Evolutionary conservation across 805 yeast species (phyloP), one percentile per base, ranked within the genome.

Genomic region (Hemisphaericaspora nanyangensis): DNA sequence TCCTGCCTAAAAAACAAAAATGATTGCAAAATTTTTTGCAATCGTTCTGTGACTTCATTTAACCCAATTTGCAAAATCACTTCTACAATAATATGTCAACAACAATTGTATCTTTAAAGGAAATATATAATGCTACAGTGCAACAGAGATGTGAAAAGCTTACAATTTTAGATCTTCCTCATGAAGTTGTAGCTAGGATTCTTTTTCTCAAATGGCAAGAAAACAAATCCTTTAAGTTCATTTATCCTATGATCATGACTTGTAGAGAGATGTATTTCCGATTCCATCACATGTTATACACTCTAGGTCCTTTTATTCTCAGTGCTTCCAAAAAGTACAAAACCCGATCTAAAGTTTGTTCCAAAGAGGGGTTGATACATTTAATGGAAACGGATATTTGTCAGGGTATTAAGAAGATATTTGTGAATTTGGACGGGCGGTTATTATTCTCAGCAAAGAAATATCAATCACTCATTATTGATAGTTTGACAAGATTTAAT

Each of bases 271-370:
- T 49, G 12, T 45, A 45, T 35, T 7, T 24, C 15, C 26, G 27
- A 2, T 43, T 35, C 34, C 28, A 31, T 13, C 36, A 40, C 29
- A 40, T 49, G 46, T 27, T 43, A 29, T 47, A 40, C 27, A 33
- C 38, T 10, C 31, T 49, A 22, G 38, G 31, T 15, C 51, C 52
- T 7, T 24, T 44, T 2, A 40, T 29, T 7, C 3, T 19, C 16
- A 18, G 22, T 32, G 17, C 15, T 3, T 17, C 15, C 6, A 20
- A 20, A 10, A n/a, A n/a, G n/a, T n/a, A n/a, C n/a, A n/a, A n/a
- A n/a, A n/a, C n/a, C n/a, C 19, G 16, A 5, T 15, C 22, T 4
- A 13, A 24, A 6, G 29, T 27, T 15, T 7, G 20, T 33, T 19
- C 35, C 17, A 33, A 33, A 22, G 12, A 12, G 7, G 28, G 16